Evolutionary conservation across 1,139 yeast genomes (phyloP), one percentile per base, ranked within the genome.

Genomic region (Saccharomyces hybrid): DNA sequence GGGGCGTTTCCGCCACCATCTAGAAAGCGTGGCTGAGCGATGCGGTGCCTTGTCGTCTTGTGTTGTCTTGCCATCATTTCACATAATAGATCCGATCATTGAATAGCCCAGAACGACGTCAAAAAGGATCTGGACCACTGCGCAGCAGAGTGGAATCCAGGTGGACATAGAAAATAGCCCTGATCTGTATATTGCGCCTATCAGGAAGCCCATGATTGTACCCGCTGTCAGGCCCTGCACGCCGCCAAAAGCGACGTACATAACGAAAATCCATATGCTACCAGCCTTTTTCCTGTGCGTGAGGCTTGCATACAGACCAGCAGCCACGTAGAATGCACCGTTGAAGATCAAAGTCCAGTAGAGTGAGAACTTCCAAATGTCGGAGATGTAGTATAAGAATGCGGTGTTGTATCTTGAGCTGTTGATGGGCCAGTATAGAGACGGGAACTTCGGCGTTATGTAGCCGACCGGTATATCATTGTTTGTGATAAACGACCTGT

Each of bases 101-200:
- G 84, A 75, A 61, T 86, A 90, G 32, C 90, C 79, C 7, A 84
- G 78, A 47, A 85, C 74, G 32, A 87, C 78, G 68, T 85, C 82
- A 68, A 79, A 86, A 51, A 89, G 65, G 12, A 87, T 77, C 63
- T 82, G 83, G 2, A 85, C 79, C 4, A 86, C 73, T 0, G 84
- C 93, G 83, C 93, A 88, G 51, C 86, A 80, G 62, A 90, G 77
- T 1, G 98, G 98, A 9, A 90, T 82, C 98, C 98, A 91, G 0
- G 97, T 87, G 29, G 95, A 85, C 93, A 91, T 87, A 26, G 87
- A 80, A 67, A 90, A 80, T 12, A 82, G 74, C 0, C 90, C 96
- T 0, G 96, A 84, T 54, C 79, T 76, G 71, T 90, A 90, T 3
- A 89, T 79, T 2, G 90, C 88, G 1, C 80, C 80, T 47, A 77